These are phyloP conservation scores for Cladosporium sphaerospermum DNA, from an alignment of 2,329 filamentous ascomycete species.

Conservation along the genomic window DNA sequence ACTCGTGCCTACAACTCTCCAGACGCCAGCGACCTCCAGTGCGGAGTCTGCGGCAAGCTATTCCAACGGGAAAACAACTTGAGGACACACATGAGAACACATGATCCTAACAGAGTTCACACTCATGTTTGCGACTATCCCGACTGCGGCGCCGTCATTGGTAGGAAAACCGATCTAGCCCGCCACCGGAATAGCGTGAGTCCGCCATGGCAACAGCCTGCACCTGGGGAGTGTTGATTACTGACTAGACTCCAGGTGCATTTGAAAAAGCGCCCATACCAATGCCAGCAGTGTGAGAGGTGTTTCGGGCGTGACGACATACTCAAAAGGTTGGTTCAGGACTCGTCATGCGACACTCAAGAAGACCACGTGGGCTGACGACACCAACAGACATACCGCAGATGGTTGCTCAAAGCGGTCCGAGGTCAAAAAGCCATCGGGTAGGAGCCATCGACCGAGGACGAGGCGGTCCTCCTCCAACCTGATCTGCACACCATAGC, in stretches of 20 bases:
- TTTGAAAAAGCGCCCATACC: constrained; percentile 62
- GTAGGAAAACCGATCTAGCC: constrained; percentile 71
- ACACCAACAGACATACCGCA: constrained; percentile 59
- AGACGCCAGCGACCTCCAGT: constrained; percentile 66
- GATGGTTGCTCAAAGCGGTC: constrained; percentile 66
- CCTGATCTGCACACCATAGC: not conserved
- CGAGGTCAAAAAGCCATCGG: constrained; percentile 21
- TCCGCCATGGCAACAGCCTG: constrained; percentile 28
- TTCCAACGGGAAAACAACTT: constrained; percentile 84
- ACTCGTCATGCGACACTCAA: no score
- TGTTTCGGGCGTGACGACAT: constrained; percentile 78
- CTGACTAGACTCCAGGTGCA: constrained; percentile 52
- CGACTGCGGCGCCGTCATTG: constrained; percentile 69
- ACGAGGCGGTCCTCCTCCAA: not conserved
- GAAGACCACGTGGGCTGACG: constrained; percentile 3
- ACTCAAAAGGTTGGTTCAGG: constrained; percentile 33
- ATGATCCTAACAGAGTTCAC: constrained; percentile 67
- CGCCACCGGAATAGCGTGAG: constrained; percentile 51
- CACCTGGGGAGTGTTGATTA: constrained; percentile 46
- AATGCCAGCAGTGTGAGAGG: constrained; percentile 64
- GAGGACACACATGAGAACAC: constrained; percentile 78
- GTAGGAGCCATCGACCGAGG: not conserved
- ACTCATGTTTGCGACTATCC: constrained; percentile 60
- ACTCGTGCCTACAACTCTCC: constrained; percentile 38
- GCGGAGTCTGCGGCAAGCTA: constrained; percentile 67